phyloP scores from a whole-genome alignment of 2,329 filamentous ascomycete genomes.

The Fusarium papillatum region DNA sequence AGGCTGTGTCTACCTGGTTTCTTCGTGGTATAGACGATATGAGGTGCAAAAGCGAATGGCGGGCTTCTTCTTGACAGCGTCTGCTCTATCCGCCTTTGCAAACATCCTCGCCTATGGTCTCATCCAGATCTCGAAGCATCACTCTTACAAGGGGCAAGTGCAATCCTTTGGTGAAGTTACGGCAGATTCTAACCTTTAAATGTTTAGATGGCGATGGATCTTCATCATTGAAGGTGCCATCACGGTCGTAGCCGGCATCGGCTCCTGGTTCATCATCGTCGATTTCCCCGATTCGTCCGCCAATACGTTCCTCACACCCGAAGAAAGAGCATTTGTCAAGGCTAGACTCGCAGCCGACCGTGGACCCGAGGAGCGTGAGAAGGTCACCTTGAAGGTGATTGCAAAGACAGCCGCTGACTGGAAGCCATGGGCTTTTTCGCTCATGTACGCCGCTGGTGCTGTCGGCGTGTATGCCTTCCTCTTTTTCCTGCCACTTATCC shows the following conservation, averaged over 20 bases:
- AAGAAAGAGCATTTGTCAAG: slow-evolving; percentile 27
- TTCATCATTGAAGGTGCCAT: slow-evolving; percentile 34
- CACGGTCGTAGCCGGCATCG: slow-evolving; percentile 24
- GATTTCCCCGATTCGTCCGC: slow-evolving; percentile 29
- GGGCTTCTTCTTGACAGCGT: slow-evolving; percentile 23
- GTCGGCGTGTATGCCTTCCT: slow-evolving; percentile 29
- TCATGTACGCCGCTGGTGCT: slow-evolving; percentile 33
- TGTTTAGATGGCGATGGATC: slow-evolving; percentile 30
- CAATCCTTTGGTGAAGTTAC: not conserved
- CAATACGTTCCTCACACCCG: slow-evolving; percentile 25
- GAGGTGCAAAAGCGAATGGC: slow-evolving; percentile 32
- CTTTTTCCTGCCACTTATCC: slow-evolving; percentile 21
- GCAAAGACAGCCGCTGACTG: slow-evolving; percentile 15
- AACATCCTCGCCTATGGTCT: slow-evolving; percentile 31
- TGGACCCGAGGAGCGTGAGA: slow-evolving; percentile 24
- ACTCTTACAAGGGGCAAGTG: slow-evolving; percentile 24
- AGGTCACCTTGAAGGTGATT: slow-evolving; percentile 11
- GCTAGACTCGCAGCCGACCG: slow-evolving; percentile 13
- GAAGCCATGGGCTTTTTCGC: slow-evolving; percentile 32
- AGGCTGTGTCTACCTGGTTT: slow-evolving; percentile 33
- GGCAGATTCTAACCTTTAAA: not conserved
- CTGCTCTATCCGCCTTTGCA: slow-evolving; percentile 22
- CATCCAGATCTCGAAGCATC: slow-evolving; percentile 23
- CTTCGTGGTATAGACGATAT: slow-evolving; percentile 27
- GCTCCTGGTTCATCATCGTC: slow-evolving; percentile 36